These are phyloP conservation scores for Hypoxylon sp. DNA, from an alignment of 2,329 filamentous ascomycete species.

Conservation along the genomic window DNA sequence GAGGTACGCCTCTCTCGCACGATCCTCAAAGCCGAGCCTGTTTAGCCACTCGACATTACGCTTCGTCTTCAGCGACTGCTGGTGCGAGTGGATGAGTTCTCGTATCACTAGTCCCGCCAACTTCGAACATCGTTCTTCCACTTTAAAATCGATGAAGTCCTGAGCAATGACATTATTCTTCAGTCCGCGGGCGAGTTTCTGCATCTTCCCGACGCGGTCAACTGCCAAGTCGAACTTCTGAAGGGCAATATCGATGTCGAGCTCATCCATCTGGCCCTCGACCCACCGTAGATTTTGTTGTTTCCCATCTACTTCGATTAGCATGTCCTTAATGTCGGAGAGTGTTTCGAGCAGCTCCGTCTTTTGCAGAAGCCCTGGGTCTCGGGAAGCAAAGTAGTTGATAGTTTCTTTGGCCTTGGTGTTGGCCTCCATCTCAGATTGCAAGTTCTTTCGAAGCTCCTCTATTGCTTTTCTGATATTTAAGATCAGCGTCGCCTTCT, in stretches of 20 bases:
- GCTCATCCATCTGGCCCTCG: conserved; percentile 91
- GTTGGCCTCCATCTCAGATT: conserved; percentile 87
- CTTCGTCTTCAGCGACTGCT: conserved; percentile 80
- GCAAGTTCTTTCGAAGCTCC: conserved; percentile 85
- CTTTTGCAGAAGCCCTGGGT: conserved; percentile 81
- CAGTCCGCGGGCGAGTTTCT: conserved; percentile 80
- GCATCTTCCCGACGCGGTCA: conserved; percentile 83
- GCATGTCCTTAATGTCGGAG: conserved; percentile 84
- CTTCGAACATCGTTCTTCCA: conserved; percentile 83
- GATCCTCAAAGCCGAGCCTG: conserved; percentile 88
- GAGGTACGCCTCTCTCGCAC: conserved; percentile 87
- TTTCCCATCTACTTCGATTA: conserved; percentile 96
- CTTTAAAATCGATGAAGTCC: conserved; percentile 91
- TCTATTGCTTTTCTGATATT: conserved; percentile 95
- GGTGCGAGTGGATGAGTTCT: conserved; percentile 81
- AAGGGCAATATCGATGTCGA: conserved; percentile 94
- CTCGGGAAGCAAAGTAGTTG: conserved; percentile 84
- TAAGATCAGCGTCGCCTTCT: conserved; percentile 84
- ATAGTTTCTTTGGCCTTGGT: conserved; percentile 87
- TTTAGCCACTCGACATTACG: conserved; percentile 86
- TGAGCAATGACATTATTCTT: conserved; percentile 90
- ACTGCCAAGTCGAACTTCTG: conserved; percentile 91
- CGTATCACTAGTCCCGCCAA: conserved; percentile 81
- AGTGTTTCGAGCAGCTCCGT: conserved; percentile 82
- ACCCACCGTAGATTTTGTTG: conserved; percentile 97